Base-by-base conservation (phyloP, 768 basidiomycete genomes). In the Xerocomus brunneocitrinus region DNA sequence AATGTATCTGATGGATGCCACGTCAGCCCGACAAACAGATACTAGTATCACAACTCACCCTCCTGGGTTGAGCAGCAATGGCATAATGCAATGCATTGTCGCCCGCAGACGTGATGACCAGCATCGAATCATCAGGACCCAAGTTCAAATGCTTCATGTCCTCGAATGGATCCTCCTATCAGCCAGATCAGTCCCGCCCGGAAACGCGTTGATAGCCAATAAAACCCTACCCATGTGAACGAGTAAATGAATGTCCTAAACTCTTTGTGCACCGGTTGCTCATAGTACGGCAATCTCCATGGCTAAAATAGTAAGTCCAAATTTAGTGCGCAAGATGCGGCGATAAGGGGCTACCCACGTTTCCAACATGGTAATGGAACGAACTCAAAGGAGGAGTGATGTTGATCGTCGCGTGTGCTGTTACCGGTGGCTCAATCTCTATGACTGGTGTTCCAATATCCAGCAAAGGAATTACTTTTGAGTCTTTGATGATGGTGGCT, bases 1-100 rank as follows among this genome's bases (percentile, higher is more conserved):
- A 81, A 54, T 87, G 85, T 28, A 87, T 82, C 73, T 78, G 42
- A 43, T 14, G 19, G 10, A n/a, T 13, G 12, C 24, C 6, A 10
- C 8, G 25, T 55, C 1, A 57, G 43, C 28, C 5, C 34, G 24
- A 50, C 30, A 9, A 56, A 58, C 6, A 14, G 25, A 32, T 8
- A 27, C 7, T 2, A 38, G 27, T 6, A 47, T 40, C 32, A 47
- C 42, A 28, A 61, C 75, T 46, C 55, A 80, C 79, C 44, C 79
- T 72, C 51, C 79, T 73, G 3, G 85, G 85, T 30, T 74, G 66
- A 2, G 80, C 82, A n/a, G 75, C 76, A 52, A 86, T 82, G 8
- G 86, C 87, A 57, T 91, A 91, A 64, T 89, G 87, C 34, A 91
- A 72, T 3, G 86, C 85, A 64, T 91, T 91, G 67, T 89, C 88